These are phyloP conservation scores for Microdochium trichocladiopsis DNA, from an alignment of 2,329 filamentous ascomycete genomes.

Conservation along the genomic window DNA sequence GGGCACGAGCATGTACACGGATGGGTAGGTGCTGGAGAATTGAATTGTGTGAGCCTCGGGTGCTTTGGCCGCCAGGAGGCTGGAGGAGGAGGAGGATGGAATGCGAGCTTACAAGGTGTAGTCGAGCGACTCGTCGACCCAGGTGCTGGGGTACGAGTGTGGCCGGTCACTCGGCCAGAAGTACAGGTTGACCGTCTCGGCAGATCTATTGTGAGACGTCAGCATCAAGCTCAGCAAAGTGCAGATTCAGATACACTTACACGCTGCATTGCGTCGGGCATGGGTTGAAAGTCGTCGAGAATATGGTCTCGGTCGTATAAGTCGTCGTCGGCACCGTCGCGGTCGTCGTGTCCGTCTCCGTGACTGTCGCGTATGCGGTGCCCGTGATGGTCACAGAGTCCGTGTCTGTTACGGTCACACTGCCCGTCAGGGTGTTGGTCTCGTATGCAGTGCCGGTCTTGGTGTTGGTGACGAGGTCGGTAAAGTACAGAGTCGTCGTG, in stretches of 20 bases:
- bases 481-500: slow-evolving; percentile 9
- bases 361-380: slow-evolving; percentile 1
- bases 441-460: slow-evolving; percentile 1
- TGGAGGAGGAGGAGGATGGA: no score
- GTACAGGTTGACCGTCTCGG: slow-evolving; percentile 23
- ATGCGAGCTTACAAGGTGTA: slow-evolving; percentile 24
- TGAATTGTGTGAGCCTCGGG: neutral
- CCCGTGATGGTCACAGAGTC: slow-evolving; percentile 2
- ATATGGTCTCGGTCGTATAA: slow-evolving; percentile 2
- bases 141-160: slow-evolving; percentile 23
- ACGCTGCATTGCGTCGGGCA: slow-evolving; percentile 24
- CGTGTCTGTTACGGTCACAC: slow-evolving; percentile 1
- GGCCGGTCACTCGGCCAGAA: slow-evolving; percentile 25
- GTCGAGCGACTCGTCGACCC: slow-evolving; percentile 15
- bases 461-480: slow-evolving; percentile 6
- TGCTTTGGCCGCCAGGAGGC: no score
- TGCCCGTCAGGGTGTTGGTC: slow-evolving; percentile 1
- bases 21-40: slow-evolving; percentile 25
- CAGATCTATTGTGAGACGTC: slow-evolving; percentile 11
- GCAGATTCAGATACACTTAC: no score
- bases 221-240: no score
- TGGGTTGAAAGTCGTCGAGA: slow-evolving; percentile 8
- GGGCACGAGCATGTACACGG: slow-evolving; percentile 28
- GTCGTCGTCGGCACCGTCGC: slow-evolving; percentile 9
- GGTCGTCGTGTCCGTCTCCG: slow-evolving; percentile 3